phyloP scores from a whole-genome alignment of 2,329 filamentous ascomycete species.

The Neonectria sp. region DNA sequence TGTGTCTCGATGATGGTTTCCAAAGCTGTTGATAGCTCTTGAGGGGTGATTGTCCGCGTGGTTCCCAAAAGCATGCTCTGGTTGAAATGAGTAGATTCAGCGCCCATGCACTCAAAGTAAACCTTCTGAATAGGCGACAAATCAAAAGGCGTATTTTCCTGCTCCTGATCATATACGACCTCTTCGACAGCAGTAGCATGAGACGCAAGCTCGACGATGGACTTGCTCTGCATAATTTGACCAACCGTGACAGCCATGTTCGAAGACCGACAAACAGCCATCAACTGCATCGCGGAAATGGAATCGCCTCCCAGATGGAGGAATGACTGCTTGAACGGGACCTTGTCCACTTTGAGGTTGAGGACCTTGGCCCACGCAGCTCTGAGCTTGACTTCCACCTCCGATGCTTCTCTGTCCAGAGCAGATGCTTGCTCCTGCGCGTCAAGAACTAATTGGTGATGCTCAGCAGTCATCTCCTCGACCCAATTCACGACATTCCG shows the following conservation, averaged over 20 bases:
- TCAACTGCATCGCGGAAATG: conserved; percentile 42
- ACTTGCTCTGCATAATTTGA: conserved; percentile 42
- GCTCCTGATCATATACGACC: conserved; percentile 12
- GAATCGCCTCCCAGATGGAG: conserved; percentile 40
- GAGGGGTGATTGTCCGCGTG: not conserved
- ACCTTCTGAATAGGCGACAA: conserved; percentile 33
- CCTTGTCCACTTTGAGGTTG: conserved; percentile 10
- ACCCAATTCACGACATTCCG: conserved; percentile 15
- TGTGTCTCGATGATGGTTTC: conserved; percentile 28
- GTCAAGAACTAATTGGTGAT: conserved; percentile 20
- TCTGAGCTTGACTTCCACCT: conserved; percentile 26
- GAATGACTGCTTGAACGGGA: conserved; percentile 38
- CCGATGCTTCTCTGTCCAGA: conserved; percentile 29
- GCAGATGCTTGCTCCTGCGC: conserved; percentile 25
- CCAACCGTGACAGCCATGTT: conserved; percentile 34
- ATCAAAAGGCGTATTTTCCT: conserved; percentile 12
- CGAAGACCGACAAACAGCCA: conserved; percentile 36
- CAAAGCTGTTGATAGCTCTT: conserved; percentile 21
- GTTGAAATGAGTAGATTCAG: conserved; percentile 35
- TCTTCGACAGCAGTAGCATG: conserved; percentile 13
- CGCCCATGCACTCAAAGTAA: conserved; percentile 29
- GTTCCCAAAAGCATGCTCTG: conserved; percentile 37
- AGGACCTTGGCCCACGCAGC: conserved; percentile 33
- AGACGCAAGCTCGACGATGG: conserved; percentile 39
- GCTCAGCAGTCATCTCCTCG: conserved; percentile 24